Evolutionary conservation across 768 basidiomycete species (phyloP).

Genomic region (Phaeotremella skinneri): DNA sequence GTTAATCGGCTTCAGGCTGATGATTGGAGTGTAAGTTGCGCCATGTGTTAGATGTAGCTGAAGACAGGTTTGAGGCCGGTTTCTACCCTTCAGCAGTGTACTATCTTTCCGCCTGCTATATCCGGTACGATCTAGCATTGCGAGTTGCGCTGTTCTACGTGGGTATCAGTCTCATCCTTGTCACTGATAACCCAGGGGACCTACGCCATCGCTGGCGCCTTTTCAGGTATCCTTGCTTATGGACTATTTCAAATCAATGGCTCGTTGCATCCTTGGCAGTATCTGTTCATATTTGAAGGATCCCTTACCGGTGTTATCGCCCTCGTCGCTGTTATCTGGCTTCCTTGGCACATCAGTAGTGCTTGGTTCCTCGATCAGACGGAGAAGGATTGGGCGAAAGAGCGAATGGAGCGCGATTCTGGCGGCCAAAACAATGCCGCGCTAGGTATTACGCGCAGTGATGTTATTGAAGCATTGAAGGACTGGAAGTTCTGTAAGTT

Average conservation of each 20-base stretch:
- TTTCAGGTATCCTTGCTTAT: constrained; percentile 16
- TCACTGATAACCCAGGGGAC: background rate
- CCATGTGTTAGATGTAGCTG: background rate
- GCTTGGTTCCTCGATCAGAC: constrained; percentile 14
- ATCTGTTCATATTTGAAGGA: constrained; percentile 29
- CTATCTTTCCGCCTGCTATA: constrained; percentile 13
- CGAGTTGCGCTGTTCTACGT: constrained; percentile 21
- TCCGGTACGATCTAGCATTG: constrained; percentile 13
- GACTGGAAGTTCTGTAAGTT: constrained; percentile 20
- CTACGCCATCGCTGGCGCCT: constrained; percentile 8
- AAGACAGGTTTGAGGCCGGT: constrained; percentile 10
- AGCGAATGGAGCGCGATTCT: constrained; percentile 13
- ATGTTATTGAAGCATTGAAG: constrained; percentile 12
- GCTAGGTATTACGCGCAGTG: constrained; percentile 9
- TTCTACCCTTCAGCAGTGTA: constrained; percentile 10
- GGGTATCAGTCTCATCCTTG: background rate
- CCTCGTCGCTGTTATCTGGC: constrained; percentile 15
- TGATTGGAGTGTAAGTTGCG: constrained; percentile 13
- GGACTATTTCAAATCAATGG: constrained; percentile 11
- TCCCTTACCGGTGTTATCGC: constrained; percentile 12
- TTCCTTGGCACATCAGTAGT: constrained; percentile 6
- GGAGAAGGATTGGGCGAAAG: constrained; percentile 9
- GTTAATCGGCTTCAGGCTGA: constrained; percentile 13
- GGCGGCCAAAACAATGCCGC: constrained; percentile 14
- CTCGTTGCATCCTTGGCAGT: constrained; percentile 21